A percentile compares a stretch with the other conserved stretches of the same genome.
These are phyloP conservation scores for Torrubiellomyces zombiae DNA, from an alignment of 2,329 filamentous ascomycete genomes.

Conservation along the genomic window DNA sequence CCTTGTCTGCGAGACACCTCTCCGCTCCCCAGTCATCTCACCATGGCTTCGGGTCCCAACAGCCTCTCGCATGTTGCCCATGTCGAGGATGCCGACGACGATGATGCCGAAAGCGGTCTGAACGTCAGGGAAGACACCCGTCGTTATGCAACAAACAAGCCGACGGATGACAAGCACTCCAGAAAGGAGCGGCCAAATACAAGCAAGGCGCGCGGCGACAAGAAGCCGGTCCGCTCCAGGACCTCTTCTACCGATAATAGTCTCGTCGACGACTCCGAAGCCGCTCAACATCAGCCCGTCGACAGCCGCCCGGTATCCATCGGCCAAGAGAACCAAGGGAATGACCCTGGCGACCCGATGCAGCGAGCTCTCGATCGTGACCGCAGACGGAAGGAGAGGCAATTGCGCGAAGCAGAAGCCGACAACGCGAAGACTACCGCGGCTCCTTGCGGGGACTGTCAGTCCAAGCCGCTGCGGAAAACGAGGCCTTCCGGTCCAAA, in stretches of 20 bases:
- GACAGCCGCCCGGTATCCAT: no score
- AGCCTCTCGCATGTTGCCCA: slow-evolving; percentile 20
- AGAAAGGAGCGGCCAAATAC: slow-evolving; percentile 35
- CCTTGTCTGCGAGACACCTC: slow-evolving; percentile 2
- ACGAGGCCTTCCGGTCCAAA: slow-evolving; percentile 13
- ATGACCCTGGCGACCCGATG: slow-evolving; percentile 7
- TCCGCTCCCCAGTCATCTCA: slow-evolving; percentile 7
- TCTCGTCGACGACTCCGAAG: slow-evolving; percentile 28
- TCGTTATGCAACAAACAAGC: slow-evolving; percentile 31
- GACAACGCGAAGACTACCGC: slow-evolving; percentile 3
- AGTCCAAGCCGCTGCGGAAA: slow-evolving; percentile 12
- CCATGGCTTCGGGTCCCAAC: slow-evolving; percentile 24
- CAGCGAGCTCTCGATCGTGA: slow-evolving; percentile 12
- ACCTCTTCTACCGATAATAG: slow-evolving; percentile 17
- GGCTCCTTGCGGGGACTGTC: slow-evolving; percentile 7
- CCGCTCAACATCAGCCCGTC: no score
- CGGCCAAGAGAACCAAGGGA: no score
- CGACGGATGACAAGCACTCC: slow-evolving; percentile 25
- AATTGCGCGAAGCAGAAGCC: slow-evolving; percentile 10
- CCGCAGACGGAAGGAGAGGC: slow-evolving; percentile 12
- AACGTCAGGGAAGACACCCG: slow-evolving; percentile 22
- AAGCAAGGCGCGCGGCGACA: slow-evolving; percentile 27
- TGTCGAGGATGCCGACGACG: slow-evolving; percentile 32
- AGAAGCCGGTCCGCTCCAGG: slow-evolving; percentile 14
- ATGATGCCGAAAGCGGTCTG: slow-evolving; percentile 28